Evolutionary conservation across 139 green algal species (phyloP), one percentile per base, ranked within the genome.

Genomic region (Gonium pectorale): DNA sequence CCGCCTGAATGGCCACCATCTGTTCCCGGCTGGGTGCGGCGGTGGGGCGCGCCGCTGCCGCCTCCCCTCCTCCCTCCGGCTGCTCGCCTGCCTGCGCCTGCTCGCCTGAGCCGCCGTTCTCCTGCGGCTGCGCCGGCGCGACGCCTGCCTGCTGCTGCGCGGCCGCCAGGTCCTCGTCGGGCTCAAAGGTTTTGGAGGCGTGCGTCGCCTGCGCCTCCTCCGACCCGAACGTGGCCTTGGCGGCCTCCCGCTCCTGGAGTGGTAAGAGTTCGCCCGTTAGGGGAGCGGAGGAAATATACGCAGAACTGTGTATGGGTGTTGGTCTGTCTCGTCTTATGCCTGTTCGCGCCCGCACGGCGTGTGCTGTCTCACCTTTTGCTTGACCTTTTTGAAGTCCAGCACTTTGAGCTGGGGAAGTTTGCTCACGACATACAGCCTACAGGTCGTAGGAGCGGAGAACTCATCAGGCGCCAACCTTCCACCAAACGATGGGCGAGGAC

Each of bases 341-440:
- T n/a, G n/a, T n/a, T n/a, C n/a, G n/a, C n/a, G n/a, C n/a, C n/a
- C n/a, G n/a, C 15, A 24, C 19, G 26, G n/a, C 29, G 26, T 71
- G 13, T 56, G 68, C 68, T 38, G 1, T 33, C 86, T 71, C 41
- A 97, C 95, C 93, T 97, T 93, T 41, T 93, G 88, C 77, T 98
- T 99, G 33, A 99, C 94, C 80, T 98, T 98, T 41, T 91, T 90
- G 87, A 99, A 99, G 90, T 99, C 96, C 51, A 99, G 86, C 46
- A 97, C 81, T 80, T 97, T 98, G 31, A 99, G 86, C 26, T 88
- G 54, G 13, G 93, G 93, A 63, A 95, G 91, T 38, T 89, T 91
- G 70, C 91, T 90, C 63, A 99, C 94, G 5, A 95, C 85, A 80
- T 98, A 99, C 70, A 98, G 75, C 86, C 96, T 95, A 89, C 29